Evolutionary conservation across 1,284 basidiomycete genomes (phyloP).

Genomic region (Anthracocystis walkeri): DNA sequence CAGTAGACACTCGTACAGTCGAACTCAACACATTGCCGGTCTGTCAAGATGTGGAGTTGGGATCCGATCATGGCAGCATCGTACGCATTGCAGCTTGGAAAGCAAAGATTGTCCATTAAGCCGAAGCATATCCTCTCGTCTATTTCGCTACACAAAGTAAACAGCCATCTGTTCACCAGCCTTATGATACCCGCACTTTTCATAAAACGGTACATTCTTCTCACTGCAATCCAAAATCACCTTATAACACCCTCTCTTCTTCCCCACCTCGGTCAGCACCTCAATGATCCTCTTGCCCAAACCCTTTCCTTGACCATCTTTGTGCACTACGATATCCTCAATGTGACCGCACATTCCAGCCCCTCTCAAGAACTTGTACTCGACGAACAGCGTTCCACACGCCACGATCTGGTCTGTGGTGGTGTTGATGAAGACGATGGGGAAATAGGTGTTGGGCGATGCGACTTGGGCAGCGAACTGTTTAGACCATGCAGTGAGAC

Average conservation of each 20-base stretch:
- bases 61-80: no score
- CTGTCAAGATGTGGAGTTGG: no score
- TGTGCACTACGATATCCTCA: conserved; percentile 95
- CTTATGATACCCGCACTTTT: conserved; percentile 82
- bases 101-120: conserved; percentile 21
- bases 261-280: conserved; percentile 81
- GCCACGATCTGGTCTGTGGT: conserved; percentile 83
- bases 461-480: conserved; percentile 50
- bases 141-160: conserved; percentile 45
- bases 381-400: conserved; percentile 85
- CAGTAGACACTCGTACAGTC: not conserved
- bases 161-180: conserved; percentile 68
- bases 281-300: conserved; percentile 88
- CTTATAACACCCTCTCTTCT: conserved; percentile 85
- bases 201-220: conserved; percentile 92
- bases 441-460: conserved; percentile 75
- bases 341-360: conserved; percentile 90
- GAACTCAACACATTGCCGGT: no score
- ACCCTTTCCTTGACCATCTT: conserved; percentile 86
- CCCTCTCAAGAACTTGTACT: conserved; percentile 90
- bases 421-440: conserved; percentile 84
- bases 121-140: no score
- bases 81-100: not conserved
- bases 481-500: conserved; percentile 73
- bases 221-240: conserved; percentile 95